Evolutionary conservation across 352 stramenopile genomes (phyloP), one percentile per base, ranked within the genome.

Genomic region (Phytophthora lateralis): DNA sequence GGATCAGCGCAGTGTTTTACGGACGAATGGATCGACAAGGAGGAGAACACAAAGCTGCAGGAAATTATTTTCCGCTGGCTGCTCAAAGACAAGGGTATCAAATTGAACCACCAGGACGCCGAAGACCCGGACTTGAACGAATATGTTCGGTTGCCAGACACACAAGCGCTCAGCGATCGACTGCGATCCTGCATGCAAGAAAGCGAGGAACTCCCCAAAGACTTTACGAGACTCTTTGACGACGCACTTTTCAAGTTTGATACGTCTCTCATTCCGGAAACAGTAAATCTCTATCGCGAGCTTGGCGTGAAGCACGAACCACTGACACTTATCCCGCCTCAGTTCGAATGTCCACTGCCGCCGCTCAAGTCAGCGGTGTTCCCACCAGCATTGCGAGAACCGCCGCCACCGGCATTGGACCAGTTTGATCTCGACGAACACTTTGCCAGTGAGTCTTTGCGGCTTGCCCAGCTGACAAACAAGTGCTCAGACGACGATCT

Each of bases 391-490:
- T 76, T 98, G 46, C 85, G 90, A 15, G 92, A 98, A 52, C 88
- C 80, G 9, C 91, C 89, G 21, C 80, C 92, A 8, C 96, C 96
- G 6, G 90, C 92, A 32, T 71, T 99, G 26, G 96, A 99, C 55
- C 91, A 98, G 59, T 99, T 98, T 63, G 94, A 99, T 81, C 80
- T 99, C 15, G 96, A 99, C 67, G 96, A 98, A 69, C 93, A 98
- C 67, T 98, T 98, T 65, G 93, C 95, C 11, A 96, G 89, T 61
- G 88, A 97, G 58, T 85, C 82, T 14, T 71, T 98, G 35, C 88
- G 95, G 14, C 80, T 99, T 30, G 93, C 93, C 1, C 92, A 98
- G 70, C 89, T 99, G 43, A 98, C 91, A 9, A 98, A 98, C 76
- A 98, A 98, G 78, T 98, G 88, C 73, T 94, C 86, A 26, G 91